A percentile compares a stretch with the other conserved stretches of the same genome.
phyloP scores from a whole-genome alignment of 306 rosid species.

The Clitoria ternatea region DNA sequence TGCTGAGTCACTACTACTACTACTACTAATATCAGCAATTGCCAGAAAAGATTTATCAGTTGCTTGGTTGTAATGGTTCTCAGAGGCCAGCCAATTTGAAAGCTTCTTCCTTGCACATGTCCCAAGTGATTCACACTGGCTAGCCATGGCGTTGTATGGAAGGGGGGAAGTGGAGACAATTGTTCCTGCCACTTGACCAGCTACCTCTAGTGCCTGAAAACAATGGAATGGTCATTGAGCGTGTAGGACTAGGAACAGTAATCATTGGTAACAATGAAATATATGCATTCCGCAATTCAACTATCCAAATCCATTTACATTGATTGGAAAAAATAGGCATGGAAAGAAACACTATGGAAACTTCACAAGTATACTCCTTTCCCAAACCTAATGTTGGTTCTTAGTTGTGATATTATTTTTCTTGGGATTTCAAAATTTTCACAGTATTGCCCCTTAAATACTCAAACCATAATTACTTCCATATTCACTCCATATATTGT shows the following conservation, averaged over 20 bases:
- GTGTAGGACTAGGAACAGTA: not conserved
- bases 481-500: not conserved
- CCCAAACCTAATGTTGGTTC: not conserved
- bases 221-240: not conserved
- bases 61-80: conserved; percentile 45
- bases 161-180: conserved; percentile 76
- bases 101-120: conserved; percentile 84
- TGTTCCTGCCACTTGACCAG: conserved; percentile 92
- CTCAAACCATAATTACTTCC: not conserved
- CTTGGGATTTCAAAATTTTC: not conserved
- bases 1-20: too few relatives aligned
- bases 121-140: conserved; percentile 94
- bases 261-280: not conserved
- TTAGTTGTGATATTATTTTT: not conserved
- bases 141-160: conserved; percentile 90
- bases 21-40: conserved; percentile 31
- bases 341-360: not conserved
- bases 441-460: not conserved
- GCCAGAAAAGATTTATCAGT: conserved; percentile 36
- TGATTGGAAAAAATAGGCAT: conserved; percentile 3
- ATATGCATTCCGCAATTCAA: not conserved
- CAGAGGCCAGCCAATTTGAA: conserved; percentile 83
- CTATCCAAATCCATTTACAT: not conserved
- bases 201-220: conserved; percentile 89
- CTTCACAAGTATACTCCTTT: not conserved